Evolutionary conservation across 305 asterid species (phyloP), one percentile per base, ranked within the genome.

Genomic region (Fraxinus albicans): DNA sequence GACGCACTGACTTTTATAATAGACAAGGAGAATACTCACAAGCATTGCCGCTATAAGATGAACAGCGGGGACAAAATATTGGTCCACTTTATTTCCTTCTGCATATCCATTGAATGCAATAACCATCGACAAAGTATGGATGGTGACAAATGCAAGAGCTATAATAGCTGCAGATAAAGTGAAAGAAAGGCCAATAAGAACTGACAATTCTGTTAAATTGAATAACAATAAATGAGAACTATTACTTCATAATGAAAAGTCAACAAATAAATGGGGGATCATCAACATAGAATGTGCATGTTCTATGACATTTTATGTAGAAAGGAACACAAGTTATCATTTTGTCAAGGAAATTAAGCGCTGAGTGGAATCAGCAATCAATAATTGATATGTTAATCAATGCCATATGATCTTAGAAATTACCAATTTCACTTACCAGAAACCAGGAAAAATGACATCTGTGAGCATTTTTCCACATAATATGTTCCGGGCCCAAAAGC

Each of bases 121-220:
- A 80, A 96, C 98, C 99, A 96, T 94, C 29, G 97, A 96, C 89
- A 94, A 94, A 50, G 98, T 96, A 86, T 96, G 99, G 88, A 96
- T 91, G 40, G 97, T 96, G 50, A 88, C 98, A 88, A 96, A 94
- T 69, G 98, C 99, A 79, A 96, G 97, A 44, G 99, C 94, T 85
- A 94, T 90, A 31, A 89, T 89, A 78, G 99, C 99, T 96, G 97
- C 93, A 93, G 73, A 85, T 42, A 73, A 53, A 34, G 31, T n/a
- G 74, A 82, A 8, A 80, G 27, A 53, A 76, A 63, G 17, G 33
- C 33, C 15, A 55, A 7, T 77, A 31, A 63, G 29, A 83, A 38
- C 55, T 77, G 35, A 53, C 82, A 47, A 77, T 50, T 33, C 55
- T 50, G 8, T 74, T 69, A 70, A 23, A 76, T 36, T 35, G 77